Evolutionary conservation across 108 stramenopile genomes (phyloP), one percentile per base, ranked within the genome.

Genomic region (Cyclostephanos tholiformis): DNA sequence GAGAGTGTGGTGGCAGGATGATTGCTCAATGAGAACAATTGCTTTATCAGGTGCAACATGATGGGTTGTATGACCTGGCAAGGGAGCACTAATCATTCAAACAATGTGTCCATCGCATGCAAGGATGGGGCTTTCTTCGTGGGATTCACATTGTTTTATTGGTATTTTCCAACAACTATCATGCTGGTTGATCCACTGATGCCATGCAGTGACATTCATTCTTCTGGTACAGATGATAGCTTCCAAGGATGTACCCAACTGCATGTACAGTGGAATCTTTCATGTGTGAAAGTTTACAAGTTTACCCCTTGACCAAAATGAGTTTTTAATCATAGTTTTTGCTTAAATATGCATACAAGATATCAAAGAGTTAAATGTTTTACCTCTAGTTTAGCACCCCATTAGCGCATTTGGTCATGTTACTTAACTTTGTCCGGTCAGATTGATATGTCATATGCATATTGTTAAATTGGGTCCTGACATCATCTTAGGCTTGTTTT

Each of bases 61-160:
- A 55, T 41, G 2, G 53, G 67, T n/a, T 11, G 19, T 35, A 19
- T 56, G 9, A 68, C 67, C 12, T 26, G 39, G 26, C 35, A 52
- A 27, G 30, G 14, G 53, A 26, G n/a, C 41, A 52, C 52, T 22
- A 41, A 55, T 39, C 22, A 6, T 4, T 5, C 53, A 13, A 38
- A 19, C 20, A 35, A 7, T 48, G 51, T 23, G 67, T 35, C 6
- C 56, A 52, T 35, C 53, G 56, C 41, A 26, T 22, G 53, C 39
- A 52, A 68, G 4, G 56, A 68, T 35, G 67, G 67, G 0, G 38
- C 55, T 55, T 68, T 68, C 52, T 68, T 68, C 52, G 36, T 68
- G 51, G 52, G 56, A 12, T 68, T 68, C 51, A 41, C 16, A 11
- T 39, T 12, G 38, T 68, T 68, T 55, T 22, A 30, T 68, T 22